phyloP scores from a whole-genome alignment of 176 grass and related monocot genomes.

The Aegilops sharonensis region DNA sequence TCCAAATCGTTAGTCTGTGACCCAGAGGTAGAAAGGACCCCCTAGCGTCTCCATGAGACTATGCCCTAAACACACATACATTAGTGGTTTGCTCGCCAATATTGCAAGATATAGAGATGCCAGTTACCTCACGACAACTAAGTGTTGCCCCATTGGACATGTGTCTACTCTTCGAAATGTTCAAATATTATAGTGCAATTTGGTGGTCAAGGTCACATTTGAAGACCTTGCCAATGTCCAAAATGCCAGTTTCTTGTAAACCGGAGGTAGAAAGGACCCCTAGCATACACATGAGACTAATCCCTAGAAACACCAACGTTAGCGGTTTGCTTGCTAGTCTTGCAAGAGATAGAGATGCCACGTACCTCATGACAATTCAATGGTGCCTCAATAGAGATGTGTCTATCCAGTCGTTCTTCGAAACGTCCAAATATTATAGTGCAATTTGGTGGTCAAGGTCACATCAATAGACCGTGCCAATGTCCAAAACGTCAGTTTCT shows the following conservation, averaged over 20 bases:
- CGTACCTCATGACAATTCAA: background rate
- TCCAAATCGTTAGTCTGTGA: too few species aligned
- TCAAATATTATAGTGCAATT: too few species aligned
- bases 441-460: too few species aligned
- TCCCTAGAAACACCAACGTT: background rate
- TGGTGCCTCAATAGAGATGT: background rate
- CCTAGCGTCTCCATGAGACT: background rate
- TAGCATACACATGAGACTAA: background rate
- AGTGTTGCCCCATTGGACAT: too few species aligned
- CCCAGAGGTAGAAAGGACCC: background rate
- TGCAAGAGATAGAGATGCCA: background rate
- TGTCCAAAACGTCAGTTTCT: too few species aligned
- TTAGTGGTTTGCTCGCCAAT: too few species aligned
- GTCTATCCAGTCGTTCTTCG: background rate
- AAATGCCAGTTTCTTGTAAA: too few species aligned
- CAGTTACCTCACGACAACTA: too few species aligned
- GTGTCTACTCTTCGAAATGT: background rate
- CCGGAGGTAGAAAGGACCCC: background rate
- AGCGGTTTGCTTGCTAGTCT: background rate
- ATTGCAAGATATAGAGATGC: too few species aligned
- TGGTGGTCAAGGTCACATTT: too few species aligned
- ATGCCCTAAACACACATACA: background rate
- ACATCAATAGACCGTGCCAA: too few species aligned
- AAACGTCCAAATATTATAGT: background rate
- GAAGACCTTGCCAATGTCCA: too few species aligned